Base-by-base conservation (phyloP, 768 basidiomycete species). In the Gautieria morchelliformis region DNA sequence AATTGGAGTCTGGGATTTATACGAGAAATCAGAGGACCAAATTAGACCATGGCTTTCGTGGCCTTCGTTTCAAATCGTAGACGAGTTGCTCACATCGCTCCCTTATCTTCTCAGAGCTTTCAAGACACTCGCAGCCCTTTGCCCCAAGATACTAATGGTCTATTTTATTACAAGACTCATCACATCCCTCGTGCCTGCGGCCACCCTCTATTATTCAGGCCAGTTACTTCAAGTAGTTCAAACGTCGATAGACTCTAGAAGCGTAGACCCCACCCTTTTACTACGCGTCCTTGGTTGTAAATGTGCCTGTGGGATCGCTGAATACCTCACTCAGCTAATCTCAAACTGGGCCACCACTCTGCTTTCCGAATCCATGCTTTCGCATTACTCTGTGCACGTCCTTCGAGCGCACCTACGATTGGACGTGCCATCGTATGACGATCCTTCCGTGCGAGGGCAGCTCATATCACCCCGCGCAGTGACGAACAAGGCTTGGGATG, bases 1-100 rank as follows among this genome's bases (percentile, higher is more conserved):
- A 22, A 59, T 87, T 41, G 88, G 87, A 41, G 80, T 88, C 44
- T 90, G 87, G 87, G 86, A 89, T 62, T 69, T 87, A 27, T 90
- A 89, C 66, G 82, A 87, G 62, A 79, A 88, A 27, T 27, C 63
- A 71, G 69, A 19, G 67, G 27, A 27, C 27, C 75, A 24, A 67
- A 72, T 59, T 48, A 35, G 66, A 27, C 27, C 27, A 27, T 27
- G 27, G 27, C 78, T 48, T 72, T 24, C 80, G 4, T 74, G 74
- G 5, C 66, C 70, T 4, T 75, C 80, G 24, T 68, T 81, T 11
- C 76, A 82, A 64, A 71, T 73, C 2, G 72, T 73, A 15, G 66
- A 77, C 11, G 78, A 79, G 55, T 68, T 82, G 60, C 59, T 72
- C 22, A 72, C 76, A 45, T 73, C 74, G 64, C 59, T 84, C 33